Base-by-base conservation (phyloP, 176 grass and related monocot genomes). In the Typha latifolia region DNA sequence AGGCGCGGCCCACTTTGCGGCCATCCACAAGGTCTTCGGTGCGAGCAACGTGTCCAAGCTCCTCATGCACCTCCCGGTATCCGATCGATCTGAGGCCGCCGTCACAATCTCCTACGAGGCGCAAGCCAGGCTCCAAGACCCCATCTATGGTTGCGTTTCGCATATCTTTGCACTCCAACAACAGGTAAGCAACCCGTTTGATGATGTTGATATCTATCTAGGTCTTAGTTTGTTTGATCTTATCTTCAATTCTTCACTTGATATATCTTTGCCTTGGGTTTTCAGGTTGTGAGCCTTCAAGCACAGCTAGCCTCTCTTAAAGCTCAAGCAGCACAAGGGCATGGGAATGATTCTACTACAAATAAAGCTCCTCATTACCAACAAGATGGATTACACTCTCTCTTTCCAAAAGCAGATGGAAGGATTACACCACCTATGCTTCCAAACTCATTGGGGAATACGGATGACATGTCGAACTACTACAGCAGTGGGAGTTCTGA, bases 141-240 rank as follows among this genome's bases (percentile, higher is more conserved):
- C 63, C 63, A 65, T 65, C 32, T 65, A 65, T 12, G 63, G 63
- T 10, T 65, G 63, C 63, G 63, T 65, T 43, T 24, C 63, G 27
- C 63, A 65, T 65, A 65, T 65, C 18, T 65, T 65, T 19, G 63
- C 63, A 13, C 63, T 65, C 63, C 63, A 65, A 65, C 63, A 65
- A 20, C 63, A 65, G 47, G 63, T 65, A 65, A n/a, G 63, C 14
- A 32, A 12, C 10, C 27, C 8, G 52, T 18, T 57, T 20, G 12
- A 16, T 8, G 9, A 18, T 2, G 3, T 19, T 65, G 5, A 19
- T 26, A 19, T n/a, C n/a, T 65, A 14, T 43, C 16, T n/a, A 65
- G 14, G 7, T 29, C 10, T 11, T 18, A 43, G 11, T 14, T 14
- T 23, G 16, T 65, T 65, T 59, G 8, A 9, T 65, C 34, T 11